phyloP scores from a whole-genome alignment of 352 stramenopile genomes.

The Globisporangium irregulare region DNA sequence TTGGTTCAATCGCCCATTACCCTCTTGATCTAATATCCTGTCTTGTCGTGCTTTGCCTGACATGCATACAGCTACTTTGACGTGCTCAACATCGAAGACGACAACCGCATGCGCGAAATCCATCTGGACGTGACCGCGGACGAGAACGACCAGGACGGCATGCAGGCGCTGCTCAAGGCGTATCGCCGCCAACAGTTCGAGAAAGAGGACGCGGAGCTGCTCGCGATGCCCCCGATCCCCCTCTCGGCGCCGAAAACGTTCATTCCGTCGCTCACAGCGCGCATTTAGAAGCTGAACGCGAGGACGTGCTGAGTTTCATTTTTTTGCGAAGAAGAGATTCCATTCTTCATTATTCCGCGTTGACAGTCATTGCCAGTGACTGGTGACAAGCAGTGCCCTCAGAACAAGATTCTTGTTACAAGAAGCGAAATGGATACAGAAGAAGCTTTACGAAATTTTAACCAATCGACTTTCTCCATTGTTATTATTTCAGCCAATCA shows the following conservation, averaged over 20 bases:
- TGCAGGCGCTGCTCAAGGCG: conserved; percentile 32
- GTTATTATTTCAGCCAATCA: too few species aligned
- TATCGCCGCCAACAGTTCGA: conserved; percentile 34
- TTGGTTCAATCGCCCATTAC: not conserved
- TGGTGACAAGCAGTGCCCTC: too few species aligned
- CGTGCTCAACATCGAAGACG: conserved; percentile 37
- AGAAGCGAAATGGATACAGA: too few species aligned
- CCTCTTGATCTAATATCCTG: not conserved
- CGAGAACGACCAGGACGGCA: conserved; percentile 39
- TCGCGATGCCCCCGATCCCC: conserved; percentile 34
- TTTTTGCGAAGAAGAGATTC: not conserved
- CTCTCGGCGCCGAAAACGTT: conserved; percentile 33
- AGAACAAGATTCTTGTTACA: too few species aligned
- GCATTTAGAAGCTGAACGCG: not conserved
- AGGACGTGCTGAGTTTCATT: not conserved
- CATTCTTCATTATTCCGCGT: not conserved
- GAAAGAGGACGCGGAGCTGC: conserved; percentile 34
- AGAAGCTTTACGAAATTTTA: too few species aligned
- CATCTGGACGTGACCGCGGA: conserved; percentile 26
- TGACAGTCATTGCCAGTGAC: too few species aligned
- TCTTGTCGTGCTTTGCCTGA: not conserved
- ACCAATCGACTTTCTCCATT: too few species aligned
- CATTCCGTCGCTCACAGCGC: conserved; percentile 15
- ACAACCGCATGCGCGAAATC: conserved; percentile 33
- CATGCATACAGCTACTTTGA: conserved; percentile 29